Evolutionary conservation across 176 grass and related monocot species (phyloP).

Genomic region (Musa troglodytarum): DNA sequence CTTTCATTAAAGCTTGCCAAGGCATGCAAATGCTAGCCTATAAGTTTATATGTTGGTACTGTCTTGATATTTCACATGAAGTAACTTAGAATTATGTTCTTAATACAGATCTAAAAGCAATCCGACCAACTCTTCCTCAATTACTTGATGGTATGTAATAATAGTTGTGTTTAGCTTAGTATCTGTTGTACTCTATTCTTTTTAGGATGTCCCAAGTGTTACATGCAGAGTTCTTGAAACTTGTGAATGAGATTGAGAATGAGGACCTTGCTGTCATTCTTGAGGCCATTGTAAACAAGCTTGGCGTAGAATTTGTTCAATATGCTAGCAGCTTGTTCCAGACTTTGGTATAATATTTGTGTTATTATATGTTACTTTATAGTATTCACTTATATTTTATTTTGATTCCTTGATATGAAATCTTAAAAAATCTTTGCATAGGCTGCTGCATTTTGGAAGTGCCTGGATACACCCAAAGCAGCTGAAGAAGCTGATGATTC

Average conservation of each 20-base stretch:
- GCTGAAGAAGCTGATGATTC: constrained; percentile 82
- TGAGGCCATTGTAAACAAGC: constrained; percentile 86
- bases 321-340: constrained; percentile 75
- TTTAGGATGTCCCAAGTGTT: not conserved
- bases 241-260: constrained; percentile 89
- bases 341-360: constrained; percentile 46
- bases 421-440: constrained; percentile 17
- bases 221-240: constrained; percentile 73
- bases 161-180: constrained; percentile 6
- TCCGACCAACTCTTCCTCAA: constrained; percentile 68
- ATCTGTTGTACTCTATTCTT: constrained; percentile 5
- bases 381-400: not conserved
- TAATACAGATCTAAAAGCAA: constrained; percentile 70
- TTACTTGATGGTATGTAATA: constrained; percentile 67
- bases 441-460: constrained; percentile 86
- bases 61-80: not conserved
- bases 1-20: constrained; percentile 89
- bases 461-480: constrained; percentile 60
- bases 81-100: not conserved
- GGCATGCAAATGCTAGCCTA: constrained; percentile 25
- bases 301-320: constrained; percentile 91
- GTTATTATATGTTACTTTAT: not conserved
- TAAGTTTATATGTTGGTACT: not conserved
- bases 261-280: constrained; percentile 86
- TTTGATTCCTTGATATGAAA: constrained; percentile 8